phyloP scores from a whole-genome alignment of 495 filamentous ascomycete species.

The Articulospora tetracladia region DNA sequence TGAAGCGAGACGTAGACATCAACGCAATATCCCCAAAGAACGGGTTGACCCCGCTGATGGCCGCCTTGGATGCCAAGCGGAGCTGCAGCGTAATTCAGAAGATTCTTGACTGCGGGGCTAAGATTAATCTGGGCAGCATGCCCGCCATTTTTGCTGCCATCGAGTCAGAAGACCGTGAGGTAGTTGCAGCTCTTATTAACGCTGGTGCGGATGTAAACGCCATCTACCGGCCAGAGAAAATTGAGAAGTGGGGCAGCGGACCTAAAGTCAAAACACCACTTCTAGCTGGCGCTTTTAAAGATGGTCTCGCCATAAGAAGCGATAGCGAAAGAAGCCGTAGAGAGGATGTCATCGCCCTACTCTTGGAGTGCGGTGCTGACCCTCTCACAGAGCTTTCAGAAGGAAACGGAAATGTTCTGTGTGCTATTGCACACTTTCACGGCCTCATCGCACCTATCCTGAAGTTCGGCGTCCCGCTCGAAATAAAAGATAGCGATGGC shows the following conservation, averaged over 20 bases:
- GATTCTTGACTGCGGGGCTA: conserved; percentile 22
- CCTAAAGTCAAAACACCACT: not conserved
- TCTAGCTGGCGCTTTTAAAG: not conserved
- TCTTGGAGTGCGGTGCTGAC: not conserved
- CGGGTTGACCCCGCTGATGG: conserved; percentile 17
- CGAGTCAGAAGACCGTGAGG: not conserved
- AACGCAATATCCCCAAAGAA: conserved; percentile 27
- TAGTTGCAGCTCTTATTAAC: conserved; percentile 18
- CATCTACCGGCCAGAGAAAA: not conserved
- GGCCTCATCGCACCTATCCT: not conserved
- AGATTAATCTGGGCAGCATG: not conserved
- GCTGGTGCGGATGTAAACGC: conserved; percentile 26
- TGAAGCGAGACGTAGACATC: conserved; percentile 33
- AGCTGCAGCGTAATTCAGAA: conserved; percentile 30
- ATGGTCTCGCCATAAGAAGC: not conserved
- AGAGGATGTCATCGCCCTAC: not conserved
- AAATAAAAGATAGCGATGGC: not conserved
- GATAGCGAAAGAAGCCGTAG: not conserved
- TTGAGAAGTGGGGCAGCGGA: not conserved
- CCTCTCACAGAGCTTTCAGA: not conserved
- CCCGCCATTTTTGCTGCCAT: conserved; percentile 10
- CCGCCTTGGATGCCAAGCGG: conserved; percentile 29
- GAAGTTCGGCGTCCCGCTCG: not conserved
- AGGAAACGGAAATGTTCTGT: not conserved
- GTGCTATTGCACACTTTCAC: not conserved